phyloP scores from a whole-genome alignment of 768 basidiomycete genomes.

The Rhodotorula taiwanensis region DNA sequence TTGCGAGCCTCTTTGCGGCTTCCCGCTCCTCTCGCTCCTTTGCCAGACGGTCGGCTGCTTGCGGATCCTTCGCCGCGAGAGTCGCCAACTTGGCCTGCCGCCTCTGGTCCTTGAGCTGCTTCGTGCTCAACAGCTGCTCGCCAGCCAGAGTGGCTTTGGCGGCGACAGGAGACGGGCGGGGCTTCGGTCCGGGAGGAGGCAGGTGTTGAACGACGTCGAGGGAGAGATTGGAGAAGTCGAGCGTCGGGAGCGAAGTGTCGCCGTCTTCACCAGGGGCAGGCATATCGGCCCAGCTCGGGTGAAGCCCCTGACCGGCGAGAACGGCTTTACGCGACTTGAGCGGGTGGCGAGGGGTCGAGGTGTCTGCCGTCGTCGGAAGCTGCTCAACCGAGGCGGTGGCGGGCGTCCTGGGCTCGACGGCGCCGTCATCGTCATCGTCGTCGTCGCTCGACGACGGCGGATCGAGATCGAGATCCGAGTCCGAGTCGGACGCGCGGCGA shows the following conservation, averaged over 20 bases:
- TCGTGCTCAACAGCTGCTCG: constrained; percentile 9
- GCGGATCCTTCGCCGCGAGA: constrained; percentile 27
- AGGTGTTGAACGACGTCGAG: constrained; percentile 15
- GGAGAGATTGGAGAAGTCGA: constrained; percentile 29
- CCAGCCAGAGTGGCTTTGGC: background rate
- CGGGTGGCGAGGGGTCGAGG: background rate
- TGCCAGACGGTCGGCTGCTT: constrained; percentile 18
- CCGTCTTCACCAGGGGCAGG: constrained; percentile 15
- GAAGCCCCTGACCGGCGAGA: background rate
- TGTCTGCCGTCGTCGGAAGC: background rate
- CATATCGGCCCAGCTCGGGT: constrained; percentile 25
- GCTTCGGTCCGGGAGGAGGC: background rate
- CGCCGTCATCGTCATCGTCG: constrained; percentile 12
- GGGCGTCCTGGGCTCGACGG: constrained; percentile 1
- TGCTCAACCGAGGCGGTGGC: constrained; percentile 3
- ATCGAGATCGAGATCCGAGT: constrained; percentile 11
- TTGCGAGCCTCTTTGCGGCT: constrained; percentile 10
- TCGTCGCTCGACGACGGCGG: background rate
- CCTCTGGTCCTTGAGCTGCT: constrained; percentile 2
- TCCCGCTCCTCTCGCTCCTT: constrained; percentile 11
- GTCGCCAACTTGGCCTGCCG: constrained; percentile 21
- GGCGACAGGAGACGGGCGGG: too few relatives aligned
- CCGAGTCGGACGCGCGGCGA: background rate
- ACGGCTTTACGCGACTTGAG: background rate
- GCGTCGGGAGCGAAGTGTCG: constrained; percentile 13